Evolutionary conservation across 495 filamentous ascomycete genomes (phyloP).

Genomic region (Daldinia decipiens): DNA sequence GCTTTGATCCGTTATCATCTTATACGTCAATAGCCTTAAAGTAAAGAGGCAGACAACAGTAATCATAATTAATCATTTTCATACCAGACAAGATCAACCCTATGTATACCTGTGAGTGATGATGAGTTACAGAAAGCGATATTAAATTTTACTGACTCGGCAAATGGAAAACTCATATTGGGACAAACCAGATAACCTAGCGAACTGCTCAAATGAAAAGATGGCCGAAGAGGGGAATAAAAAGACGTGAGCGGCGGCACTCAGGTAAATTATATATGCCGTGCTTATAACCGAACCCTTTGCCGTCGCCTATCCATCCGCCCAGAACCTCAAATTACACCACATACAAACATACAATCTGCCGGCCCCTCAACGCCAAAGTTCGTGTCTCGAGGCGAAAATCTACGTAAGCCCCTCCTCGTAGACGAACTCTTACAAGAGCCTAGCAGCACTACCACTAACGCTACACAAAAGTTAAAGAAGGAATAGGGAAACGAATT

Average conservation of each 20-base stretch:
- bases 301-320: neutral
- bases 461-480: neutral
- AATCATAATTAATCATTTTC: neutral
- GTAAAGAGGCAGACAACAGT: neutral
- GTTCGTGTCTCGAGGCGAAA: neutral
- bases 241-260: neutral
- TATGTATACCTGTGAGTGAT: neutral
- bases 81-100: neutral
- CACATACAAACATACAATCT: neutral
- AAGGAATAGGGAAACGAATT: neutral
- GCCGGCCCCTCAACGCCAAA: constrained; percentile 1
- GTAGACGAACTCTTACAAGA: neutral
- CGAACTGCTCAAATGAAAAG: neutral
- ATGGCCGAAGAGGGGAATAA: neutral
- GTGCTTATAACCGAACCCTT: neutral
- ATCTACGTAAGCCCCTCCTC: neutral
- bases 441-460: neutral
- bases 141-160: neutral
- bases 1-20: neutral
- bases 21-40: neutral
- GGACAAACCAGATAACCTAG: neutral
- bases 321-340: constrained; percentile 1
- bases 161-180: neutral
- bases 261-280: neutral
- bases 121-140: neutral